A percentile compares a stretch with the other conserved stretches of the same genome.
Evolutionary conservation across 768 basidiomycete species (phyloP).

Genomic region (Lactifluus pinguis): DNA sequence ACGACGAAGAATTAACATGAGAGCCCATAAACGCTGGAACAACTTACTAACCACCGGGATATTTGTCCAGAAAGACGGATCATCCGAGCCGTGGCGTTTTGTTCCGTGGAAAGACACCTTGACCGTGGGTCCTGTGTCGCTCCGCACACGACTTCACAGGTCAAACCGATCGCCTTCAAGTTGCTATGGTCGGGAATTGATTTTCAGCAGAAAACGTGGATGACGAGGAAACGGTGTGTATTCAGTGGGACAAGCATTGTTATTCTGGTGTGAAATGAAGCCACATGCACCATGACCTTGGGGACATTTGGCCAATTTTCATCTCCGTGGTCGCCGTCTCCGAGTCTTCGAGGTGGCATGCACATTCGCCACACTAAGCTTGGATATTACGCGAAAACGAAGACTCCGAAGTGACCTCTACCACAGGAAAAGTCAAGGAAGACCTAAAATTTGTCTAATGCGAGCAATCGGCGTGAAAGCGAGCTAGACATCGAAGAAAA

Average conservation of each 20-base stretch:
- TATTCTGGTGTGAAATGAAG: not conserved
- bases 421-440: not conserved
- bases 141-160: not conserved
- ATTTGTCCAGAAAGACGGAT: not conserved
- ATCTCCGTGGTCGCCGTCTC: conserved; percentile 8
- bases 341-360: not conserved
- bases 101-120: not conserved
- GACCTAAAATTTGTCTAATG: not conserved
- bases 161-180: not conserved
- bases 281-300: not conserved
- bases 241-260: not conserved
- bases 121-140: not conserved
- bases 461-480: not conserved
- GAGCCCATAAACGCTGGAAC: not conserved
- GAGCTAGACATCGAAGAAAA: not conserved
- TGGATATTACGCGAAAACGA: not conserved
- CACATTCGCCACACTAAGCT: not conserved
- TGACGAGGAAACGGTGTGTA: not conserved
- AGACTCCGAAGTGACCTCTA: not conserved
- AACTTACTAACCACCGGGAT: not conserved
- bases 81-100: not conserved
- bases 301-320: conserved; percentile 1
- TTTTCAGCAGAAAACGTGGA: not conserved
- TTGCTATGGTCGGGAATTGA: not conserved
- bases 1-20: not conserved